These are phyloP conservation scores for Leucocoprinus birnbaumii DNA, from an alignment of 768 basidiomycete genomes.

Conservation along the genomic window DNA sequence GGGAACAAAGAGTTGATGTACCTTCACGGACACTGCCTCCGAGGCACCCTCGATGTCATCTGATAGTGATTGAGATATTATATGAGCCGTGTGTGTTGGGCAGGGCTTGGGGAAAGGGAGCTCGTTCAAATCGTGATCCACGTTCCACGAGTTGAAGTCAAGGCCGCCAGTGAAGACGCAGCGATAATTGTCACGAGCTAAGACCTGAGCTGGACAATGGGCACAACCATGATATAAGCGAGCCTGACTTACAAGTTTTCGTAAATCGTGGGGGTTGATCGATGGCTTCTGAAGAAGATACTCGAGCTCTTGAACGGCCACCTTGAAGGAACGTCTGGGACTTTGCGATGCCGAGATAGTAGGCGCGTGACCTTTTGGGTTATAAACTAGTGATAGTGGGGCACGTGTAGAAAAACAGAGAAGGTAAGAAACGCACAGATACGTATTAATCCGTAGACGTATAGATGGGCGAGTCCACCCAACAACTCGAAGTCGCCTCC, in stretches of 20 bases:
- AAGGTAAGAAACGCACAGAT: not conserved
- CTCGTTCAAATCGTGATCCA: not conserved
- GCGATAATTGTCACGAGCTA: not conserved
- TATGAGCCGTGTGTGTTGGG: not conserved
- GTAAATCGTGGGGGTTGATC: not conserved
- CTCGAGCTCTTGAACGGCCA: not conserved
- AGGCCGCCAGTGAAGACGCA: not conserved
- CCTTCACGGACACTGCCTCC: not conserved
- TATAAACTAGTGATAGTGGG: slow-evolving; percentile 6
- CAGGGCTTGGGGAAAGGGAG: too few species aligned
- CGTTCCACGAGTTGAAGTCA: not conserved
- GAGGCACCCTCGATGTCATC: not conserved
- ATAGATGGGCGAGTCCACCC: slow-evolving; percentile 9
- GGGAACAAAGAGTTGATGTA: too few species aligned
- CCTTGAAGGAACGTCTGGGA: not conserved
- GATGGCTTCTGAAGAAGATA: not conserved
- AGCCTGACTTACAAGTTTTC: not conserved
- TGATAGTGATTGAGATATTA: slow-evolving; percentile 9
- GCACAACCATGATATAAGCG: not conserved
- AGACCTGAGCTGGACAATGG: not conserved
- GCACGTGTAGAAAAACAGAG: not conserved
- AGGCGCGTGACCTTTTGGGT: slow-evolving; percentile 6
- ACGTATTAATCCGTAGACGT: slow-evolving; percentile 8
- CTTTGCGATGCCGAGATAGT: slow-evolving; percentile 2
- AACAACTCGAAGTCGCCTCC: slow-evolving; percentile 2